phyloP scores from a whole-genome alignment of 257 asterid genomes.

The Nicotiana undulata region DNA sequence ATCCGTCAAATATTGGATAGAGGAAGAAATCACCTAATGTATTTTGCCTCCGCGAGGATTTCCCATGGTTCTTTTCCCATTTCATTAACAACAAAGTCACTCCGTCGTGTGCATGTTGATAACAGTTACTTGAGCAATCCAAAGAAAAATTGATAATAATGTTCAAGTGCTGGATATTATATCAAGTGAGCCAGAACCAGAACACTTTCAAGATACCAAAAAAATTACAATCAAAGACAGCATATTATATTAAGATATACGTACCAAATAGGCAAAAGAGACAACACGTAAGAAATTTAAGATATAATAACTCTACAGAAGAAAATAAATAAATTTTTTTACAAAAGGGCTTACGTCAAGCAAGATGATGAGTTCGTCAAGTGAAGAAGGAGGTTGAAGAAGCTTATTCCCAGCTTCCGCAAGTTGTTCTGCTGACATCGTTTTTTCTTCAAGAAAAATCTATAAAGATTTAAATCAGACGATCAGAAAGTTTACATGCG shows the following conservation, averaged over 20 bases:
- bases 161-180: background rate
- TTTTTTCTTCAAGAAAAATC: conserved; percentile 1
- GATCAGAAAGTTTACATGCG: too few relatives aligned
- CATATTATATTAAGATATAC: background rate
- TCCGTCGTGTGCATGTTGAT: too few relatives aligned
- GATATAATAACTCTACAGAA: background rate
- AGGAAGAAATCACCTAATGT: too few relatives aligned
- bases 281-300: background rate
- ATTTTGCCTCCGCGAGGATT: too few relatives aligned
- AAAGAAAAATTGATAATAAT: background rate
- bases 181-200: background rate
- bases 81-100: too few relatives aligned
- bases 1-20: too few relatives aligned
- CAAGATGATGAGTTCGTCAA: conserved; percentile 55
- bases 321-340: background rate
- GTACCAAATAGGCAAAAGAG: background rate
- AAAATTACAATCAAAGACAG: background rate
- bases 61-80: too few relatives aligned
- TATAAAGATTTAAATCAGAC: background rate
- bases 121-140: background rate
- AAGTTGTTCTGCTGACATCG: conserved; percentile 38
- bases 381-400: conserved; percentile 48
- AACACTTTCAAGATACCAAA: background rate
- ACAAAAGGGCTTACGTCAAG: conserved; percentile 66
- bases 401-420: conserved; percentile 61